These are phyloP conservation scores for Amyloporia xantha DNA, from an alignment of 768 basidiomycete species.

Conservation along the genomic window DNA sequence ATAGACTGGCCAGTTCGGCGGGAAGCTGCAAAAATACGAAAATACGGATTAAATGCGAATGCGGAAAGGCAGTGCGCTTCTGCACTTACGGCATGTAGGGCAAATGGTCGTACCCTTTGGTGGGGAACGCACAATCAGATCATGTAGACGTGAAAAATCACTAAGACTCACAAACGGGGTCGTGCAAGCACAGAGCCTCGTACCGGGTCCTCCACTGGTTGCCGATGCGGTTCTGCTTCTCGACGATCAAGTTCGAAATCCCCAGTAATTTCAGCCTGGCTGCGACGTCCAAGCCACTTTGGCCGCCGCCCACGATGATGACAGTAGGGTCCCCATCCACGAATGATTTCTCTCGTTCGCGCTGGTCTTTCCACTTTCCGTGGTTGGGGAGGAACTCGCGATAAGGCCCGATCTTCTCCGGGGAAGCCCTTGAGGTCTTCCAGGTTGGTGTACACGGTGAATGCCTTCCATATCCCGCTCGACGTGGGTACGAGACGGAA, in stretches of 20 bases:
- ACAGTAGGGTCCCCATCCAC: conserved; percentile 43
- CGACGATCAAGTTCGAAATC: conserved; percentile 48
- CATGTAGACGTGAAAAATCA: not conserved
- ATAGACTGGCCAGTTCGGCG: conserved; percentile 52
- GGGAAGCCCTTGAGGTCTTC: conserved; percentile 43
- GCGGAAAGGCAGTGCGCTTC: too few relatives aligned
- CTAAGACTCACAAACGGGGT: conserved; percentile 51
- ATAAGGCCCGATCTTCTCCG: conserved; percentile 30
- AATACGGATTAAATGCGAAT: not conserved
- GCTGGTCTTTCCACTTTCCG: conserved; percentile 36
- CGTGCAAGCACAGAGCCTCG: conserved; percentile 59
- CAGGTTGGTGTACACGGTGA: conserved; percentile 43
- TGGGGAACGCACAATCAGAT: not conserved
- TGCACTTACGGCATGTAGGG: conserved; percentile 49
- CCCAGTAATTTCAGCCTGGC: conserved; percentile 53
- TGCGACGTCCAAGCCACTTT: conserved; percentile 48
- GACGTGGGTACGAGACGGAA: conserved; percentile 40
- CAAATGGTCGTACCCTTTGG: conserved; percentile 40
- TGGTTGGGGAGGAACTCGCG: conserved; percentile 30
- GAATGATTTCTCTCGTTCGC: conserved; percentile 32
- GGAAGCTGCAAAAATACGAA: conserved; percentile 35
- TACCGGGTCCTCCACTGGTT: conserved; percentile 65
- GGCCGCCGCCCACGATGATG: conserved; percentile 45
- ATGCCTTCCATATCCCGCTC: conserved; percentile 40
- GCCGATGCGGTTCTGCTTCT: conserved; percentile 53